Percentiles rank a stretch among this genome's conserved stretches.
Conservation (phyloP, 805 yeast species). For the Blastobotrys robertii region DNA sequence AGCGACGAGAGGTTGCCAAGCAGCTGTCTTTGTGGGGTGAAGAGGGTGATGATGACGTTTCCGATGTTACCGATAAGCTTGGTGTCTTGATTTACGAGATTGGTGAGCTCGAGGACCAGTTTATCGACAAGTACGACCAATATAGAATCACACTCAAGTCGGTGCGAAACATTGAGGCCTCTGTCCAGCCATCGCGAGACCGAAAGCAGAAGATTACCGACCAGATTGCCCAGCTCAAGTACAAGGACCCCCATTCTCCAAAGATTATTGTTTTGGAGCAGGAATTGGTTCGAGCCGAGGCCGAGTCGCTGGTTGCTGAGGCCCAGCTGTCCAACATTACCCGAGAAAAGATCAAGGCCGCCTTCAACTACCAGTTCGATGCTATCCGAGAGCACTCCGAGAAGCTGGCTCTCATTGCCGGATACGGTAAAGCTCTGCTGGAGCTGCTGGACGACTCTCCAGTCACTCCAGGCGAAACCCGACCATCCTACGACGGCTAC, state of each 20-base stretch:
- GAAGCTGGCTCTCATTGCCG: constrained; percentile 94
- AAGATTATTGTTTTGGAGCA: constrained; percentile 93
- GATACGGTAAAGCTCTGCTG: constrained; percentile 94
- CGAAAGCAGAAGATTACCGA: constrained; percentile 96
- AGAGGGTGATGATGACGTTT: constrained; percentile 93
- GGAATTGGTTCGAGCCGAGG: constrained; percentile 98
- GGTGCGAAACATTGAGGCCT: constrained; percentile 91
- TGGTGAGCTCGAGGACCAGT: constrained; percentile 97
- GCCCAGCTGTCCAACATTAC: constrained; percentile 97
- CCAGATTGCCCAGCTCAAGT: constrained; percentile 94
- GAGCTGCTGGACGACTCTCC: constrained; percentile 95
- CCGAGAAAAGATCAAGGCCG: constrained; percentile 95
- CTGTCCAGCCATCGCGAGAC: constrained; percentile 97
- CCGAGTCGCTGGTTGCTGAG: constrained; percentile 97
- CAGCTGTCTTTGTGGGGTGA: constrained; percentile 98
- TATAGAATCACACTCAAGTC: constrained; percentile 93
- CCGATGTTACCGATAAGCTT: constrained; percentile 93
- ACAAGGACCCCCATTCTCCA: constrained; percentile 97
- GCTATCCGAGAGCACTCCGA: constrained; percentile 91
- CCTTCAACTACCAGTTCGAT: constrained; percentile 94
- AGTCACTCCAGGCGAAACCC: constrained; percentile 98
- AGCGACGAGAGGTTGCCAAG: constrained; percentile 93
- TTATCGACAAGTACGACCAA: constrained; percentile 96
- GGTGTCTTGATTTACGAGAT: constrained; percentile 93
- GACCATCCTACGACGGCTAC: constrained; percentile 97